Evolutionary conservation across 768 basidiomycete genomes (phyloP), one percentile per base, ranked within the genome.

Genomic region (Leucocoprinus leucothites): DNA sequence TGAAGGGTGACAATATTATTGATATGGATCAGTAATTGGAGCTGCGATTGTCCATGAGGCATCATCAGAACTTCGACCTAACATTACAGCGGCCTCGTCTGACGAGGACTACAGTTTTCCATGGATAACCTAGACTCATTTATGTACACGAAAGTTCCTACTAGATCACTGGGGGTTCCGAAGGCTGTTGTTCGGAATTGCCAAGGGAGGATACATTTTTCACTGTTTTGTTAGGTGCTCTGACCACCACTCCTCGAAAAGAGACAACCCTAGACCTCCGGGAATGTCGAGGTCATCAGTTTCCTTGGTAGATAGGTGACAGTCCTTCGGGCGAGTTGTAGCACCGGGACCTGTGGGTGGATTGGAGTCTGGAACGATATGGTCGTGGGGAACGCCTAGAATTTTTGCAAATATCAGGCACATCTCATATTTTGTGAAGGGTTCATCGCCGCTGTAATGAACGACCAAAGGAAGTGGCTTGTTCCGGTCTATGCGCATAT

Each of bases 371-470:
- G 91, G 81, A 25, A 83, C 74, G 63, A 96, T 86, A 65, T 98
- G 92, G 1, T 61, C 66, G 63, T 91, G 88, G 9, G 90, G 80
- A 0, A 92, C 70, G 4, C 76, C 72, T 28, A 96, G 81, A 48
- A 91, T 78, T 56, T 77, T 78, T 8, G 88, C 82, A 61, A 94
- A 90, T 35, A 89, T 74, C 25, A 90, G 74, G 65, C 91, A 93
- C 60, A 98, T 97, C 62, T 89, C 89, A 71, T 94, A 97, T 73
- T 98, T 98, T 8, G 94, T 97, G 66, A 87, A 84, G 1, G 89
- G 83, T 63, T 91, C 87, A 16, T 82, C 79, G 2, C 82, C 84
- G 3, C 93, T 89, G 68, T 92, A 98, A 69, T 98, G 96, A 3
- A 98, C 58, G 48, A 97, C 86, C 0, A 80, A 74, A 0, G 91